A percentile compares a stretch with the other conserved stretches of the same genome.
Conservation (phyloP, 768 basidiomycete species). For the Boletus huronensis region DNA sequence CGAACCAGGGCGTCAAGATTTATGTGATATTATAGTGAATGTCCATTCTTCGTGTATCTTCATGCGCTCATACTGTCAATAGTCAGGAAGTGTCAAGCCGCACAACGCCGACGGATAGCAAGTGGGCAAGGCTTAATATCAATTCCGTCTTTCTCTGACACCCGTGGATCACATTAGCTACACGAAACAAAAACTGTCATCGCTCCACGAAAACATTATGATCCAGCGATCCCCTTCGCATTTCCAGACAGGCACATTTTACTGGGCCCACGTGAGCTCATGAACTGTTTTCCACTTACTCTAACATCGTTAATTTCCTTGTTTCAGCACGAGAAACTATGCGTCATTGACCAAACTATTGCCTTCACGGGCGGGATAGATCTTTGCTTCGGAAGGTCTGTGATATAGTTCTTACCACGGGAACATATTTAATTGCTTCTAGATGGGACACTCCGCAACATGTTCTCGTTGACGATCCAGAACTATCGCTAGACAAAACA, state of each 20-base stretch:
- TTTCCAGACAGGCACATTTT: constrained; percentile 95
- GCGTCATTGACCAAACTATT: constrained; percentile 95
- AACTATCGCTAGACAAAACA: constrained; percentile 50
- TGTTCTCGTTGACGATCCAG: constrained; percentile 79
- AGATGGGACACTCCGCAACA: constrained; percentile 98
- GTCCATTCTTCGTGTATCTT: not conserved
- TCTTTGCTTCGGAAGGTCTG: constrained; percentile 82
- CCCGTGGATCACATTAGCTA: constrained; percentile 48
- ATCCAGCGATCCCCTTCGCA: constrained; percentile 97
- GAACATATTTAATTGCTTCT: constrained; percentile 1
- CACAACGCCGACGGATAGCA: constrained; percentile 93
- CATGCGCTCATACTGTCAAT: constrained; percentile 8
- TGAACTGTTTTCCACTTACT: not conserved
- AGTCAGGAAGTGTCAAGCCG: constrained; percentile 95
- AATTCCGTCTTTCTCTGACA: constrained; percentile 4
- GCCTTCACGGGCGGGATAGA: constrained; percentile 98
- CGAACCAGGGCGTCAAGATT: constrained; percentile 93
- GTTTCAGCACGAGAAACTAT: constrained; percentile 90
- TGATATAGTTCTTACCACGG: not conserved
- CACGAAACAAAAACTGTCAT: constrained; percentile 75
- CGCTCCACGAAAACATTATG: constrained; percentile 89
- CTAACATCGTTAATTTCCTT: not conserved
- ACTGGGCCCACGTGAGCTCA: constrained; percentile 90
- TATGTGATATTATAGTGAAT: constrained; percentile 91
- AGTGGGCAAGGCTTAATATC: constrained; percentile 42